These are phyloP conservation scores for Paracoccidioides brasiliensis DNA, from an alignment of 2,329 filamentous ascomycete genomes.

Conservation along the genomic window DNA sequence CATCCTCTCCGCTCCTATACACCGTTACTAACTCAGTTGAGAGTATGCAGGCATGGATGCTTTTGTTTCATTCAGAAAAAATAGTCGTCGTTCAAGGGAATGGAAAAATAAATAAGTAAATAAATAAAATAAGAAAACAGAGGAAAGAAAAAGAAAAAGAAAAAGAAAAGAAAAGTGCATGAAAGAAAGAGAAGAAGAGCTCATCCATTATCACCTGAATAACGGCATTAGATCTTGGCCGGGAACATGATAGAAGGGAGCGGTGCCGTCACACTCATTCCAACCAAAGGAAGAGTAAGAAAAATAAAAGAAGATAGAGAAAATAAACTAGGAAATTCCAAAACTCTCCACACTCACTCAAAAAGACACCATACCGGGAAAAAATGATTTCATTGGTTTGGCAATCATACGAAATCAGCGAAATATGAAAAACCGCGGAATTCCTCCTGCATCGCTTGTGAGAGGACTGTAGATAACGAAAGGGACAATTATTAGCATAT, in stretches of 20 bases:
- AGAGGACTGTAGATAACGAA: conserved; percentile 52
- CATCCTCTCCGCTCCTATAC: not conserved
- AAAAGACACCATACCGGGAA: not conserved
- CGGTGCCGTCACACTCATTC: not conserved
- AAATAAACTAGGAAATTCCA: conserved; percentile 8
- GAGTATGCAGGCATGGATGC: not conserved
- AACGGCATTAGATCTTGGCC: too few species aligned
- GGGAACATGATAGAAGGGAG: too few species aligned
- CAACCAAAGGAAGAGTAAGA: not conserved
- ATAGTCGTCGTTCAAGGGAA: not conserved
- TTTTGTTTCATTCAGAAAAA: not conserved
- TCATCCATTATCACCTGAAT: not conserved
- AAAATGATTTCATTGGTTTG: not conserved
- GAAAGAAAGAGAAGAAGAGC: not conserved
- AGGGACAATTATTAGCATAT: not conserved
- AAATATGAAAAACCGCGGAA: conserved; percentile 98
- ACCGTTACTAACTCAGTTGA: not conserved
- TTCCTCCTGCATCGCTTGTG: conserved; percentile 98
- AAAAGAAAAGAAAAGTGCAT: not conserved
- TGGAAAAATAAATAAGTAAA: not conserved
- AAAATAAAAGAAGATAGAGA: conserved; percentile 4
- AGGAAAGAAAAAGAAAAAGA: not conserved
- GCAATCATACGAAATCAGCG: conserved; percentile 62
- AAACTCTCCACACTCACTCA: not conserved
- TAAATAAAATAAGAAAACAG: not conserved